Base-by-base conservation (phyloP, 306 rosid species). In the Nissolia schottii region DNA sequence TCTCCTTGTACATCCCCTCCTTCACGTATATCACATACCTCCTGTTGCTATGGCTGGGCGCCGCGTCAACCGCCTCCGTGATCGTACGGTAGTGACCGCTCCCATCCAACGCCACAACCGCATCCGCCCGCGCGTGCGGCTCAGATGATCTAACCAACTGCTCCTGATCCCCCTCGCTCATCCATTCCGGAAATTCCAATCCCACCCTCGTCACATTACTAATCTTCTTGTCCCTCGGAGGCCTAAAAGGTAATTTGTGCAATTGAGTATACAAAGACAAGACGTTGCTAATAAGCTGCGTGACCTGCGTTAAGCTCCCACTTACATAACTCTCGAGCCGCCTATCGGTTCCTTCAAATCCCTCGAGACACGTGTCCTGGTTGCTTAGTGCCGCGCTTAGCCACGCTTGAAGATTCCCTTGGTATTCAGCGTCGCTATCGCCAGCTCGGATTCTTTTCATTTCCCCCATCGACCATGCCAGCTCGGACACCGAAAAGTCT, bases 281-380 rank as follows among this genome's bases (percentile, higher is more conserved):
- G 46, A 94, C 97, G 75, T 94, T 94, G 16, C 88, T 83, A 15
- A 94, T 89, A 14, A 94, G 98, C 28, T 85, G 90, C 0, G 97
- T 87, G 6, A 94, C 97, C 81, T 89, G 95, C 18, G 75, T 85
- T 56, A 94, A 70, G 85, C 96, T 91, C 69, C 96, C 96, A 40
- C 86, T 81, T 3, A 94, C 67, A 73, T 86, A 94, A 29, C 84
- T 78, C 81, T 87, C 90, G 7, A 94, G 59, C 3, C 84, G 92
- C 15, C 96, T 75, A 25, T 89, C 95, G 2, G 99, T 94, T 50
- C 97, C 97, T 49, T 94, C 97, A 61, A 94, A 94, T 4, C 99
- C 99, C 80, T 94, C 99, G 35, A 94, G 88, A 72, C 99, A 94
- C 0, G 97, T 94, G 73, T 94, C 99, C 75, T 86, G 99, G 87